A percentile compares a stretch with the other conserved stretches of the same genome.
Evolutionary conservation across 495 filamentous ascomycete genomes (phyloP).

Genomic region (Trichocladium uniseriatum): DNA sequence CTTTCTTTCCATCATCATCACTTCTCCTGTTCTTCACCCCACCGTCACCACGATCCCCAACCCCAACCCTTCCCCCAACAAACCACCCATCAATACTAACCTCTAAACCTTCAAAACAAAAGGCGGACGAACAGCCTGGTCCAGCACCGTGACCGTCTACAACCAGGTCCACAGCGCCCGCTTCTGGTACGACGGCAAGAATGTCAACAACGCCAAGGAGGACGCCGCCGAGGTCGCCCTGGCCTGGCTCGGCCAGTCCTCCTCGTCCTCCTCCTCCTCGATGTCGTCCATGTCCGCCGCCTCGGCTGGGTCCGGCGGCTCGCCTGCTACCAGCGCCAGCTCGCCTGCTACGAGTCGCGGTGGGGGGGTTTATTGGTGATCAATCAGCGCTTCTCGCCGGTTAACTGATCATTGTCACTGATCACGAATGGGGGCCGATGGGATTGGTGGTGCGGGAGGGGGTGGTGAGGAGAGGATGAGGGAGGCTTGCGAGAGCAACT

Average conservation of each 20-base stretch:
- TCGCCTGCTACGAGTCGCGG: background rate
- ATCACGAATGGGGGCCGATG: too few relatives aligned
- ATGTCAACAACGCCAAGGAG: conserved; percentile 78
- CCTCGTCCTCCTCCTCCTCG: conserved; percentile 1
- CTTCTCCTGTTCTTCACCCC: background rate
- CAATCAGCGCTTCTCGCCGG: too few relatives aligned
- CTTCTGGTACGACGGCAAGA: conserved; percentile 87
- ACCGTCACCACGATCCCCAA: background rate
- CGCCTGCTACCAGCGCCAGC: background rate
- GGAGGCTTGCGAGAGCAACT: too few relatives aligned
- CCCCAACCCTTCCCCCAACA: background rate
- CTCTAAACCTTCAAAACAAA: background rate
- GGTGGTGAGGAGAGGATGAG: too few relatives aligned
- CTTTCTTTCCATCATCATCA: conserved; percentile 1
- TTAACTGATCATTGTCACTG: too few relatives aligned
- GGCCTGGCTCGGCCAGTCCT: conserved; percentile 31
- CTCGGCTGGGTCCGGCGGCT: background rate
- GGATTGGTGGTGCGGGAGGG: too few relatives aligned
- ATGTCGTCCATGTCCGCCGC: background rate
- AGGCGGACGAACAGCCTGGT: conserved; percentile 93
- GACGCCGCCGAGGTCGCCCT: conserved; percentile 77
- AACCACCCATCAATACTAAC: background rate
- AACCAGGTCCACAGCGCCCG: conserved; percentile 53
- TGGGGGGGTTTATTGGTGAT: too few relatives aligned
- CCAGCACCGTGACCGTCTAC: conserved; percentile 55